phyloP scores from a whole-genome alignment of 2,329 filamentous ascomycete genomes.

The Phyllosticta paracitricarpa region DNA sequence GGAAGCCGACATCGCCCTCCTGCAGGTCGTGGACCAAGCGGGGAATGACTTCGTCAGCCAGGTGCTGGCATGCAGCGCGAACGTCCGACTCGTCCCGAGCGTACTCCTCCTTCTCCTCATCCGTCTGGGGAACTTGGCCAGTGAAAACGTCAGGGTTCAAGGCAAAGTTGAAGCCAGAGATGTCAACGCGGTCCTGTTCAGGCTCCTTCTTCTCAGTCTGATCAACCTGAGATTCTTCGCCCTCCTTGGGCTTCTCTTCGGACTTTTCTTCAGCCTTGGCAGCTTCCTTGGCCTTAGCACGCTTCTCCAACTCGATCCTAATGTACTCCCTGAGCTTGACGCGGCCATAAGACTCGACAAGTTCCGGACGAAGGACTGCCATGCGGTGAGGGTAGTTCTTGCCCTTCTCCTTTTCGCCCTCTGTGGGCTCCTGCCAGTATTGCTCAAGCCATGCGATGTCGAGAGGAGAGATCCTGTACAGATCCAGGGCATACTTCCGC shows the following conservation, averaged over 20 bases:
- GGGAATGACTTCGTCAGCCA: constrained; percentile 71
- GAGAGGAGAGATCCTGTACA: constrained; percentile 88
- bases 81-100: constrained; percentile 81
- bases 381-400: constrained; percentile 83
- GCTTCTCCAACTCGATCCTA: constrained; percentile 55
- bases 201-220: constrained; percentile 20
- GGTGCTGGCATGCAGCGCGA: constrained; percentile 67
- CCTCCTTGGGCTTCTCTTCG: constrained; percentile 15
- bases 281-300: constrained; percentile 23
- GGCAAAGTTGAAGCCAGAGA: constrained; percentile 76
- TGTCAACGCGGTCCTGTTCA: constrained; percentile 63
- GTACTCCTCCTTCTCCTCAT: constrained; percentile 79
- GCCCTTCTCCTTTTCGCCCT: constrained; percentile 39
- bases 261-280: constrained; percentile 12
- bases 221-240: constrained; percentile 12
- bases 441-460: constrained; percentile 89
- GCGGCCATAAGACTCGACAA: constrained; percentile 78
- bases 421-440: constrained; percentile 38
- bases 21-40: constrained; percentile 76
- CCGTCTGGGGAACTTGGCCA: constrained; percentile 79
- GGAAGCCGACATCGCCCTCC: constrained; percentile 90
- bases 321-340: constrained; percentile 84
- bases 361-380: constrained; percentile 83
- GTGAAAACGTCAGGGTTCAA: constrained; percentile 95
- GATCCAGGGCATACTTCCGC: constrained; percentile 91